Base-by-base conservation (phyloP, 441 rosid genomes). In the Pelargonium fulgidum region DNA sequence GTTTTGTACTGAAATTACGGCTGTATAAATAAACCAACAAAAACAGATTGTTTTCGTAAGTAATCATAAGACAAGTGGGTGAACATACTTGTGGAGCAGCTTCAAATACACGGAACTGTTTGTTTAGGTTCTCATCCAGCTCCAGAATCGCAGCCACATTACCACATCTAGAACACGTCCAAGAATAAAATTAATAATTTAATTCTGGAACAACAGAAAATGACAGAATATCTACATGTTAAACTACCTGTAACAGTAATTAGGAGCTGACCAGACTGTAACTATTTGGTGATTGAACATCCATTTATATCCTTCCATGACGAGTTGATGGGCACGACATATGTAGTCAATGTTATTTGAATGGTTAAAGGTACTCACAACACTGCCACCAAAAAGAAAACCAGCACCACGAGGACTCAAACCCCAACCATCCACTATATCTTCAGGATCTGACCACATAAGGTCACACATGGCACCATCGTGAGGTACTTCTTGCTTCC, bases 381-480 rank as follows among this genome's bases (percentile, higher is more conserved):
- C 96, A 61, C 89, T 89, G 72, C 89, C 91, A 10, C 97, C 97
- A 65, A 93, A 89, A 62, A 90, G 81, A 72, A 77, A 93, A 72
- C 96, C 91, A 26, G 97, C 98, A 72, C 98, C 97, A 33, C 94
- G 90, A 1, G 98, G 98, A 75, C 98, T 93, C 85, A 90, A 76
- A 26, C 97, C 91, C 98, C 98, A 93, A 12, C 92, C 97, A 77
- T 93, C 98, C 0, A 92, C 92, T 4, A 80, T 82, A 77, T 93
- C 96, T 82, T 93, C 98, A 64, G 97, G 98, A 79, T 93, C 98
- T 69, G 96, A 93, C 96, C 97, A 93, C 22, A 93, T 74, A 63
- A 93, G 91, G 66, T 93, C 97, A 80, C 98, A 93, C 98, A 93
- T 93, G 67, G 91, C 96, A 75, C 98, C 98, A 77, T 93, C 97